Evolutionary conservation across 768 basidiomycete species (phyloP).

Genomic region (Boletus insuetus): DNA sequence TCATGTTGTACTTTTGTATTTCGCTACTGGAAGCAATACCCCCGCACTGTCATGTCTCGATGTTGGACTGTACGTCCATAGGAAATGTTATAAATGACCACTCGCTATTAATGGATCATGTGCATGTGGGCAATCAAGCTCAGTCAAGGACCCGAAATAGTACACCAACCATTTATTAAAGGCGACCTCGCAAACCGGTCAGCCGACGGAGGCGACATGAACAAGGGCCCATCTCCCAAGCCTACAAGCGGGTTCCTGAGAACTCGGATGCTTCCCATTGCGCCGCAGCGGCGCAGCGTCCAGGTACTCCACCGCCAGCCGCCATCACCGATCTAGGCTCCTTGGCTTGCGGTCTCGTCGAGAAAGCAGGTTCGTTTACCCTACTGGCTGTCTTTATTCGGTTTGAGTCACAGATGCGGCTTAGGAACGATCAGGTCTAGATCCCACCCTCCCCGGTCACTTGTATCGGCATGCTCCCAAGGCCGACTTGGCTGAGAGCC

Average conservation of each 20-base stretch:
- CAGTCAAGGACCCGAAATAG: too few species aligned
- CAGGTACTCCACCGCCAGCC: too few species aligned
- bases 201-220: conserved; percentile 5
- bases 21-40: conserved; percentile 12
- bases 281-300: not conserved
- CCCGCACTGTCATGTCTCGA: conserved; percentile 2
- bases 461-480: too few species aligned
- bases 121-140: too few species aligned
- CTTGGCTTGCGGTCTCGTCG: too few species aligned
- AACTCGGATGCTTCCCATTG: not conserved
- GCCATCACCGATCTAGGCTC: too few species aligned
- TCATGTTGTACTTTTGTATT: conserved; percentile 3
- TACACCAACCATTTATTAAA: not conserved
- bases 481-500: too few species aligned
- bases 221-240: not conserved
- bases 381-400: too few species aligned
- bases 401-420: too few species aligned
- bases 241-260: not conserved
- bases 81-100: conserved; percentile 2
- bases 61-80: conserved; percentile 1
- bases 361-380: too few species aligned
- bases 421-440: too few species aligned
- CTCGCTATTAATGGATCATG: not conserved
- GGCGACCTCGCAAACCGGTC: not conserved
- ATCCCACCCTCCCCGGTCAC: too few species aligned